These are phyloP conservation scores for Tolypocladium pustulatum DNA, from an alignment of 2,329 filamentous ascomycete species.

Conservation along the genomic window DNA sequence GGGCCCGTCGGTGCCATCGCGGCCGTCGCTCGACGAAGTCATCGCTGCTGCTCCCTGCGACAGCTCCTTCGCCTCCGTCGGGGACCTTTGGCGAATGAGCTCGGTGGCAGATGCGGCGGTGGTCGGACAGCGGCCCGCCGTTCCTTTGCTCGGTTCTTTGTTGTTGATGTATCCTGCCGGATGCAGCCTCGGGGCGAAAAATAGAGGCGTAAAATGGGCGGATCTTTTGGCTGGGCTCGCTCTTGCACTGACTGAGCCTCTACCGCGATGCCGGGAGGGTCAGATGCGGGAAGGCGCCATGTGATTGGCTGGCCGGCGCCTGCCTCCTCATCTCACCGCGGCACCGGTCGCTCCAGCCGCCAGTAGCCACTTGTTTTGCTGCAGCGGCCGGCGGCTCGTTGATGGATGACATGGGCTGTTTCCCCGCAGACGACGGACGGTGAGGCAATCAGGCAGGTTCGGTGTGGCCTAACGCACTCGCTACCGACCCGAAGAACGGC, in stretches of 20 bases:
- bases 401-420: background rate
- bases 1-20: conserved; percentile 13
- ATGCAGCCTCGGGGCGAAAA: conserved; percentile 11
- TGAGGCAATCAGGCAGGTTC: background rate
- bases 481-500: background rate
- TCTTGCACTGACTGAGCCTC: conserved; percentile 1
- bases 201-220: conserved; percentile 2
- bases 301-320: conserved; percentile 11
- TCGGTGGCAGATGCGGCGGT: background rate
- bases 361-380: background rate
- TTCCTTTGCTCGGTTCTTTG: background rate
- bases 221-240: background rate
- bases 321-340: conserved; percentile 4
- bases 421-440: background rate
- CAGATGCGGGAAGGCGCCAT: conserved; percentile 7
- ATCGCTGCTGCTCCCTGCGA: conserved; percentile 40
- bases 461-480: background rate
- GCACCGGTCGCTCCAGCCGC: background rate
- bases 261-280: conserved; percentile 7
- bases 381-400: background rate
- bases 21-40: conserved; percentile 46
- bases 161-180: conserved; percentile 3
- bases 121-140: background rate
- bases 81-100: background rate
- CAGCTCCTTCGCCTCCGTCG: conserved; percentile 44